These are phyloP conservation scores for Mycena albidolilacea DNA, from an alignment of 768 basidiomycete species.

Conservation along the genomic window DNA sequence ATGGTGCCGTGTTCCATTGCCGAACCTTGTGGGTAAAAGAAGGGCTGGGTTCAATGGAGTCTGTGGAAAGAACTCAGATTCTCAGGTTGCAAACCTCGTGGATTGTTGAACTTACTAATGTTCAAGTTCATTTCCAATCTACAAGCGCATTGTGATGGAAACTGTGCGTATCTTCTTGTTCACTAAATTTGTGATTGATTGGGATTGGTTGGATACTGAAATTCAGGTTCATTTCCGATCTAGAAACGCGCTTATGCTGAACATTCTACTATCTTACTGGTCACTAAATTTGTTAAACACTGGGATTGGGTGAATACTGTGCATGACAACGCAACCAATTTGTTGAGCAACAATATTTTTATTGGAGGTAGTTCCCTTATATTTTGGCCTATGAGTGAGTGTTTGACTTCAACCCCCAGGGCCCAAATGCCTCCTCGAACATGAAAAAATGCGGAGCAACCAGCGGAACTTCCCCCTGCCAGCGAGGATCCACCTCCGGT, in stretches of 20 bases:
- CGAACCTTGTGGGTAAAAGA: too few relatives aligned
- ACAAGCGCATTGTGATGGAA: conserved; percentile 1
- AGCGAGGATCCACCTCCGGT: conserved; percentile 40
- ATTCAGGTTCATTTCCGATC: conserved; percentile 3
- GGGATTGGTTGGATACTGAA: background rate
- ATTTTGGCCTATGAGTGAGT: conserved; percentile 11
- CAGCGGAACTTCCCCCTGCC: conserved; percentile 1
- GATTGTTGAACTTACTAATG: too few relatives aligned
- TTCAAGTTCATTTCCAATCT: conserved; percentile 3
- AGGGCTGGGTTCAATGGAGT: too few relatives aligned
- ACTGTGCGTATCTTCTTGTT: conserved; percentile 5
- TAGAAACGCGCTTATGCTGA: conserved; percentile 6
- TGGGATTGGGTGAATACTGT: conserved; percentile 7
- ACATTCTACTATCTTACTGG: conserved; percentile 6
- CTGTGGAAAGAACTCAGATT: too few relatives aligned
- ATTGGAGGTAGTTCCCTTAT: conserved; percentile 15
- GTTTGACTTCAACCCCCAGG: conserved; percentile 15
- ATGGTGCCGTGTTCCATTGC: too few relatives aligned
- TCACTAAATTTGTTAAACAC: conserved; percentile 9
- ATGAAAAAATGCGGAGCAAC: conserved; percentile 6
- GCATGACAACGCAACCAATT: conserved; percentile 8
- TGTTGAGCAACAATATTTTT: conserved; percentile 13
- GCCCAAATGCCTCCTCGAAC: conserved; percentile 5
- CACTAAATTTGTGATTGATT: conserved; percentile 1
- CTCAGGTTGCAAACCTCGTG: too few relatives aligned